Percentiles rank a stretch among this genome's conserved stretches.
phyloP scores from a whole-genome alignment of 2,329 filamentous ascomycete species.

The Hypoxylon sp. region DNA sequence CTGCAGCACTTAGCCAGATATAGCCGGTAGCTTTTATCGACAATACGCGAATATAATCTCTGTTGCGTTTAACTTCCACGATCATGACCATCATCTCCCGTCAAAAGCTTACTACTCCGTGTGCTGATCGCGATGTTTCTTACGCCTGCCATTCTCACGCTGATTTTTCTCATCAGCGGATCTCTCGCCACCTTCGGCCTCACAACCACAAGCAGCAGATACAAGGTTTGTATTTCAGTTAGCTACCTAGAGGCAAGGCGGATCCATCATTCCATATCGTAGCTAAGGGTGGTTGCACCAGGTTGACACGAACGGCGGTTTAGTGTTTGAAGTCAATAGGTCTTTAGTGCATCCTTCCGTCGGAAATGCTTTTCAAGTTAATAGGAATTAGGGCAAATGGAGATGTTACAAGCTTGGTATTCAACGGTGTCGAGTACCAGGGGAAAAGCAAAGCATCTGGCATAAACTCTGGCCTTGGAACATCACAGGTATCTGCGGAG shows the following conservation, averaged over 20 bases:
- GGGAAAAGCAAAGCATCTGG: constrained; percentile 35
- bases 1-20: background rate
- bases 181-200: constrained; percentile 36
- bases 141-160: constrained; percentile 6
- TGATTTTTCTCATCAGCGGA: constrained; percentile 12
- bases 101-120: background rate
- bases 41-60: background rate
- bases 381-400: constrained; percentile 30
- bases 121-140: constrained; percentile 24
- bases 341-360: background rate
- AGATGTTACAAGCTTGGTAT: constrained; percentile 35
- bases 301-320: constrained; percentile 40
- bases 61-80: background rate
- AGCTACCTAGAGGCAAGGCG: background rate
- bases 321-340: constrained; percentile 41
- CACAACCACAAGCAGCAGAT: constrained; percentile 31
- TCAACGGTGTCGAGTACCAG: constrained; percentile 38
- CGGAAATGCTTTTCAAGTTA: background rate
- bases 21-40: no score
- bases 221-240: constrained; percentile 25
- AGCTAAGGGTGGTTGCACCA: background rate
- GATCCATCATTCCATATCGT: background rate
- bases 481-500: constrained; percentile 36
- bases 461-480: constrained; percentile 38
- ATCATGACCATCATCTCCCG: background rate